Base-by-base conservation (phyloP, 768 basidiomycete species). In the Termitomyces sp. region DNA sequence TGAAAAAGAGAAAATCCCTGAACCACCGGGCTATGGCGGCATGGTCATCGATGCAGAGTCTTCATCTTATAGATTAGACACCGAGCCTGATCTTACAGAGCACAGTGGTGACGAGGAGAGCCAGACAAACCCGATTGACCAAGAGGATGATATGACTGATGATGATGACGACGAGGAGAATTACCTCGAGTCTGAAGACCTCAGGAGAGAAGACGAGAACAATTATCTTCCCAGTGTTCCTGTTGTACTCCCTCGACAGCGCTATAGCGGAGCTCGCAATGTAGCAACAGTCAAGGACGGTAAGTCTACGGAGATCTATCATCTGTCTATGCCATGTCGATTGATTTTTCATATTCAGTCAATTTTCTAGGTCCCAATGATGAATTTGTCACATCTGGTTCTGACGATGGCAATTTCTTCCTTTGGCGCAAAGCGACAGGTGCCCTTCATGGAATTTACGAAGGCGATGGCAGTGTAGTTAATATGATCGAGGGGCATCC, bases 401-500 rank as follows among this genome's bases (percentile, higher is more conserved):
- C 90, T 4, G 94, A 96, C 67, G 92, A 94, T 64, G 91, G 91
- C 2, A 87, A 91, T 69, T 88, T 90, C 72, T 96, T 96, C 70
- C 78, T 95, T 15, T 96, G 94, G 94, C 78, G 84, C 62, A 95
- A 95, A 69, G 71, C 74, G 18, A 81, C 81, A 16, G 88, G 86
- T 0, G 72, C 72, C 13, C 72, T 95, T 11, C 83, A 85, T 57
- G 91, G 89, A 15, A 86, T 96, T 49, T 86, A 91, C 65, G 91
- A 95, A 76, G 94, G 93, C 39, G 94, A 96, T 66, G 79, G 82
- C 24, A 81, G 75, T 55, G 84, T 94, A 3, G 94, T 95, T 16
- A 96, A 96, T 70, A 90, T 90, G 67, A 84, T 96, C 56, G 93
- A 95, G 73, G 86, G 85, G 0, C 92, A 96, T 79, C 84, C 94